Evolutionary conservation across 2,329 filamentous ascomycete species (phyloP).

Genomic region (Fusarium multiceps): DNA sequence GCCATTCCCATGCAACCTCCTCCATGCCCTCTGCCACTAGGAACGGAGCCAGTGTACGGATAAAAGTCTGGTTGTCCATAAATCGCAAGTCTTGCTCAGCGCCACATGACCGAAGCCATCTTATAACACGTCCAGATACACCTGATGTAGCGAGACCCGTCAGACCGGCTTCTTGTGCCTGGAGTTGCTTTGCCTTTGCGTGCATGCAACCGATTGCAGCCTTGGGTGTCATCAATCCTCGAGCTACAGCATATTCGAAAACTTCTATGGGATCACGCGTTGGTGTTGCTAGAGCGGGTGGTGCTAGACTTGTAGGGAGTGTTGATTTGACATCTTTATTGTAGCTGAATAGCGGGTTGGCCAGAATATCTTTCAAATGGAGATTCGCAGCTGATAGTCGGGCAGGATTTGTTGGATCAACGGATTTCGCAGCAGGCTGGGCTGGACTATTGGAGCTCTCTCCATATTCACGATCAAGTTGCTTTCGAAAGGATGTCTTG

Average conservation of each 20-base stretch:
- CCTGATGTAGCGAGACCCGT: conserved; percentile 55
- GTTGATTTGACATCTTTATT: conserved; percentile 42
- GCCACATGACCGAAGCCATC: conserved; percentile 66
- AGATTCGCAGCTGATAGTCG: conserved; percentile 55
- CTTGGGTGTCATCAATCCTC: conserved; percentile 66
- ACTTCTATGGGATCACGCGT: conserved; percentile 62
- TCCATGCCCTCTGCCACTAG: conserved; percentile 65
- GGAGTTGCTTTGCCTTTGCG: conserved; percentile 59
- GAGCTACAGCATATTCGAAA: conserved; percentile 66
- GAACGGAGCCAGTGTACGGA: conserved; percentile 59
- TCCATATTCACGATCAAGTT: conserved; percentile 69
- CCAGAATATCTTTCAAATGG: conserved; percentile 67
- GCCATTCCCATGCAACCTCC: conserved; percentile 64
- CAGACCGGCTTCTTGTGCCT: conserved; percentile 40
- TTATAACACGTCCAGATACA: conserved; percentile 60
- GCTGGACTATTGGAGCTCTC: conserved; percentile 49
- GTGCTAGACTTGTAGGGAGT: conserved; percentile 23
- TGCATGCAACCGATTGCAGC: conserved; percentile 66
- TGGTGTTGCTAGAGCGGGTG: conserved; percentile 20
- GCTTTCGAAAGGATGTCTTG: conserved; percentile 67
- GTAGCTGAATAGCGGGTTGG: conserved; percentile 66
- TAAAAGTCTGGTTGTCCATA: conserved; percentile 53
- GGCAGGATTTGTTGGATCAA: conserved; percentile 36
- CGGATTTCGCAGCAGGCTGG: conserved; percentile 27
- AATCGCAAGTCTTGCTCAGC: conserved; percentile 60